These are phyloP conservation scores for Torulaspora globosa DNA, from an alignment of 1,139 yeast genomes.

Conservation along the genomic window DNA sequence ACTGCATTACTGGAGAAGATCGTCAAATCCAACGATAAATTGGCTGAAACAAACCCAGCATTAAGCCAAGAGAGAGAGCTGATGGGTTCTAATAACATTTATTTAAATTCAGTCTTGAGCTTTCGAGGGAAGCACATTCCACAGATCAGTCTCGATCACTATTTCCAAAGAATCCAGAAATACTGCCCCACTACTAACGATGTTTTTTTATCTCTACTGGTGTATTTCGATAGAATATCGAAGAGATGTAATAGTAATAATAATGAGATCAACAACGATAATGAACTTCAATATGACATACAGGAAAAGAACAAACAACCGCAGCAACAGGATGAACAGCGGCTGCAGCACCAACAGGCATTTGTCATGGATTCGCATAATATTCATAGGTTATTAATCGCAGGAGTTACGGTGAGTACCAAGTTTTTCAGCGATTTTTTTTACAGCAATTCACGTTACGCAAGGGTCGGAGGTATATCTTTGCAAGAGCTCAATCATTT, in stretches of 20 bases:
- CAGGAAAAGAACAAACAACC: slow-evolving; percentile 5
- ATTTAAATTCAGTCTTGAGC: slow-evolving; percentile 53
- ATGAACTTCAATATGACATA: slow-evolving; percentile 12
- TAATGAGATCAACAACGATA: slow-evolving; percentile 22
- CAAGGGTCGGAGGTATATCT: slow-evolving; percentile 96
- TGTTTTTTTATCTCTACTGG: slow-evolving; percentile 82
- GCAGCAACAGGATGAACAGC: not conserved
- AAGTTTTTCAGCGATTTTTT: slow-evolving; percentile 94
- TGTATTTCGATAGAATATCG: slow-evolving; percentile 91
- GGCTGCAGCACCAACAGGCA: slow-evolving; percentile 42
- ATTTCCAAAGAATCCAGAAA: slow-evolving; percentile 81
- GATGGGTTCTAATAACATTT: slow-evolving; percentile 22
- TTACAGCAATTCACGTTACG: slow-evolving; percentile 92
- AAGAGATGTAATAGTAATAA: slow-evolving; percentile 64
- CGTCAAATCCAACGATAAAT: slow-evolving; percentile 84
- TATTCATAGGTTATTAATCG: slow-evolving; percentile 86
- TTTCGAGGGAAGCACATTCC: slow-evolving; percentile 96
- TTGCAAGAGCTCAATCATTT: slow-evolving; percentile 88
- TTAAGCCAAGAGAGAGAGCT: slow-evolving; percentile 41
- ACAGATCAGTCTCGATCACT: slow-evolving; percentile 85
- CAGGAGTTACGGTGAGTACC: slow-evolving; percentile 95
- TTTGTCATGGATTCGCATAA: slow-evolving; percentile 96
- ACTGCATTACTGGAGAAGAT: slow-evolving; percentile 80
- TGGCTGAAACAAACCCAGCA: slow-evolving; percentile 39
- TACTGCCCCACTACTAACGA: slow-evolving; percentile 98